phyloP scores from a whole-genome alignment of 1,284 basidiomycete species.

The Tilletia horrida region DNA sequence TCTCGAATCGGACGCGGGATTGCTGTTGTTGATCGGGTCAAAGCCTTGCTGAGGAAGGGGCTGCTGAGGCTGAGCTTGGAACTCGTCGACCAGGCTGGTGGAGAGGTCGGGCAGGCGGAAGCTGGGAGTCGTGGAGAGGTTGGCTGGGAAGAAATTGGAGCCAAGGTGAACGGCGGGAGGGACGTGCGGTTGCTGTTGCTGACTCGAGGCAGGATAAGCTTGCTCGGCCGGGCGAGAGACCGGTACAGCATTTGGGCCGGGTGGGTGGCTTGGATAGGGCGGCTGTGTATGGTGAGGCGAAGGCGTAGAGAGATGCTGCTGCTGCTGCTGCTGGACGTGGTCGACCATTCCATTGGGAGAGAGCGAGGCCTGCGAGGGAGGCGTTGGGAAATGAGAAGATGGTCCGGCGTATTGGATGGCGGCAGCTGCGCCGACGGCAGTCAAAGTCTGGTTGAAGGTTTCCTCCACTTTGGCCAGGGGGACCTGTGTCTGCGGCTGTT shows the following conservation, averaged over 20 bases:
- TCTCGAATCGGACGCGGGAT: not conserved
- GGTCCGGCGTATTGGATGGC: slow-evolving; percentile 2
- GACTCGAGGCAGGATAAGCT: not conserved
- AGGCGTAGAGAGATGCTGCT: not conserved
- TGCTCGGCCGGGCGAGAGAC: not conserved
- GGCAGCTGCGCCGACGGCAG: too few species aligned
- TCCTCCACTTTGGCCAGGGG: too few species aligned
- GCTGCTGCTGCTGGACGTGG: not conserved
- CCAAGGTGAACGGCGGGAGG: slow-evolving; percentile 22
- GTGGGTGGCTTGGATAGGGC: not conserved
- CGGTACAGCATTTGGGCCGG: not conserved
- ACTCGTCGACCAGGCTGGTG: slow-evolving; percentile 41
- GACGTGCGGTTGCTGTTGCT: not conserved
- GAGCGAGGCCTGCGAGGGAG: not conserved
- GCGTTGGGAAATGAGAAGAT: slow-evolving; percentile 8
- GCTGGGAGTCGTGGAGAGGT: slow-evolving; percentile 27
- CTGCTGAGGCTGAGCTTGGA: slow-evolving; percentile 32
- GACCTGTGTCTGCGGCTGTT: too few species aligned
- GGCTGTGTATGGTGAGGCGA: not conserved
- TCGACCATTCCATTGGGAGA: not conserved
- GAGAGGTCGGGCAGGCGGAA: slow-evolving; percentile 39
- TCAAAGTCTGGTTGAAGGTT: too few species aligned
- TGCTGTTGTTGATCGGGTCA: too few species aligned
- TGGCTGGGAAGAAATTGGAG: slow-evolving; percentile 31
- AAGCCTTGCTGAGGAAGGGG: not conserved